These are phyloP conservation scores for Durio zibethinus DNA, from an alignment of 345 rosid species.

Conservation along the genomic window DNA sequence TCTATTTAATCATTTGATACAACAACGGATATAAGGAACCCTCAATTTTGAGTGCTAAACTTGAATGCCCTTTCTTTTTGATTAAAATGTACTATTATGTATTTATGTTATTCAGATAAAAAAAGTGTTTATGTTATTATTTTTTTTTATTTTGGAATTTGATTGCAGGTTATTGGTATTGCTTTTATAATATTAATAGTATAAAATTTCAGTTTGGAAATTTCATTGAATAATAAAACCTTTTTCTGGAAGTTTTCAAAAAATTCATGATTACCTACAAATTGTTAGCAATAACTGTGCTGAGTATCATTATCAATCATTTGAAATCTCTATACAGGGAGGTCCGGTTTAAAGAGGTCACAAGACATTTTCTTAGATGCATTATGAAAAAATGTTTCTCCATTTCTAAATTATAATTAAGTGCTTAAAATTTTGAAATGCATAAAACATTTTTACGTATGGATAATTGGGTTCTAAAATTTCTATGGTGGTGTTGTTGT, in stretches of 20 bases:
- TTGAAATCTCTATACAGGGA: not conserved
- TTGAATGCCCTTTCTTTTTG: not conserved
- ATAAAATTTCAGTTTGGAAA: not conserved
- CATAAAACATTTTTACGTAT: too few species aligned
- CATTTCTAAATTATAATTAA: not conserved
- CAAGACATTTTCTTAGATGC: not conserved
- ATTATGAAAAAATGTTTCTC: not conserved
- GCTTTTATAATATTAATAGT: not conserved
- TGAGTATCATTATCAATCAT: not conserved
- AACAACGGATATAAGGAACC: not conserved
- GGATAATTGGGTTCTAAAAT: not conserved
- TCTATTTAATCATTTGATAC: not conserved
- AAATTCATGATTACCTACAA: not conserved
- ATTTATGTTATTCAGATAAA: not conserved
- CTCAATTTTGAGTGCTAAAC: not conserved
- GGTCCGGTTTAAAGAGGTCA: not conserved
- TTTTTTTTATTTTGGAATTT: not conserved
- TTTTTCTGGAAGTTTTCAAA: not conserved
- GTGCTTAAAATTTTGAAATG: not conserved
- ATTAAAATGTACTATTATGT: not conserved
- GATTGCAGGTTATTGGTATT: not conserved
- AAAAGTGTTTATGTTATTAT: not conserved
- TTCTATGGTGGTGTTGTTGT: not conserved
- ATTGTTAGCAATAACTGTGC: not conserved
- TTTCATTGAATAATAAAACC: not conserved